Evolutionary conservation across 345 rosid species (phyloP).

Genomic region (Citrus sp.): DNA sequence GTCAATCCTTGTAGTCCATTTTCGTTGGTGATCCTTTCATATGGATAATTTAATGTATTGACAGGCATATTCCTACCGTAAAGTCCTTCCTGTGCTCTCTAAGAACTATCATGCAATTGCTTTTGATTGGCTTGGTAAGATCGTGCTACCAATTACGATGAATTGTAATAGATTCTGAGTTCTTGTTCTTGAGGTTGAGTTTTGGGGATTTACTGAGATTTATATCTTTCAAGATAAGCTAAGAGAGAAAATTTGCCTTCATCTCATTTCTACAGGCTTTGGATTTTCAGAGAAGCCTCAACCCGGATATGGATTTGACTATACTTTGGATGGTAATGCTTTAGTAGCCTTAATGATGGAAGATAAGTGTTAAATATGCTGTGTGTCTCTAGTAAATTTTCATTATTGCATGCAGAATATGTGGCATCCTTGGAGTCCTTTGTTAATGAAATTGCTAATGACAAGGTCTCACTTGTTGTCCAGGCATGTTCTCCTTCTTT

Average conservation of each 20-base stretch:
- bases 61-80: conserved; percentile 90
- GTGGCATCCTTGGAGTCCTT: conserved; percentile 78
- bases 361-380: neutral
- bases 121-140: conserved; percentile 85
- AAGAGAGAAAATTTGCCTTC: neutral
- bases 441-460: conserved; percentile 43
- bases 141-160: neutral
- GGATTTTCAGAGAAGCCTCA: conserved; percentile 99
- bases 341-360: neutral
- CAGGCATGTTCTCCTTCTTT: conserved; percentile 44
- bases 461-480: conserved; percentile 73
- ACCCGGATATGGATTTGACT: conserved; percentile 86
- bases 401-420: conserved; percentile 52
- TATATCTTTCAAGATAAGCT: neutral
- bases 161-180: neutral
- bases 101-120: conserved; percentile 76
- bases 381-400: neutral
- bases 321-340: conserved; percentile 67
- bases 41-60: neutral
- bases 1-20: neutral
- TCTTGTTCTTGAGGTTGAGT: too few species aligned
- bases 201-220: neutral
- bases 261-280: conserved; percentile 49
- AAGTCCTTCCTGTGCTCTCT: conserved; percentile 66
- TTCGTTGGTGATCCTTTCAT: neutral